phyloP scores from a whole-genome alignment of 805 yeast species.

The Candida krabiensis region DNA sequence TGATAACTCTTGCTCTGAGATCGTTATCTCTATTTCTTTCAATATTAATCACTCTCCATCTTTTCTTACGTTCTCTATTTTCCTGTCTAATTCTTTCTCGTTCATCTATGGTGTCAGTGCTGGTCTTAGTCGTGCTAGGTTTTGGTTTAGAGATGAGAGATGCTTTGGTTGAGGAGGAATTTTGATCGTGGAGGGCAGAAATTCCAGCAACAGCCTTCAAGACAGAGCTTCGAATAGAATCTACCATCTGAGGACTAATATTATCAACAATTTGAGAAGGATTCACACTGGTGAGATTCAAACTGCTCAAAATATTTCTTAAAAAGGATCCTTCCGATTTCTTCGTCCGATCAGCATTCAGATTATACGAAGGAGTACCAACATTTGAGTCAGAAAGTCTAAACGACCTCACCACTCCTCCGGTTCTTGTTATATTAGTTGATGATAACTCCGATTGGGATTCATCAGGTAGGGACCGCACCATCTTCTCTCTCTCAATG shows the following conservation, averaged over 20 bases:
- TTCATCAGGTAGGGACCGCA: background rate
- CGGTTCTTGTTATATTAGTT: background rate
- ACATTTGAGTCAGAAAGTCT: background rate
- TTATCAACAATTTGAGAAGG: slow-evolving; percentile 11
- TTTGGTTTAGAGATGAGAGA: no score
- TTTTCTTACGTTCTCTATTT: slow-evolving; percentile 75
- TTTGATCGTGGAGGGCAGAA: no score
- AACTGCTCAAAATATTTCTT: slow-evolving; percentile 12
- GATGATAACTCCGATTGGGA: background rate
- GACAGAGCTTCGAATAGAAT: slow-evolving; percentile 17
- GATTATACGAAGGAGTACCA: background rate
- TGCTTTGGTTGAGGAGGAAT: no score
- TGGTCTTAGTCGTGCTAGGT: background rate
- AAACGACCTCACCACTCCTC: background rate
- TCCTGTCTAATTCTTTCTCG: slow-evolving; percentile 62
- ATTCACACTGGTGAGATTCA: slow-evolving; percentile 11
- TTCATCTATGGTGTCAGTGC: slow-evolving; percentile 32
- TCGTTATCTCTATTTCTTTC: slow-evolving; percentile 88
- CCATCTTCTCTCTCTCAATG: slow-evolving; percentile 47
- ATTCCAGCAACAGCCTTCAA: slow-evolving; percentile 12
- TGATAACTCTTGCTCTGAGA: slow-evolving; percentile 71
- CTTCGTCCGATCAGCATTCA: slow-evolving; percentile 2
- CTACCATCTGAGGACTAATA: slow-evolving; percentile 13
- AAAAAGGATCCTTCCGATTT: slow-evolving; percentile 15
- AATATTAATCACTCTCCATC: slow-evolving; percentile 79